Evolutionary conservation across 2,329 filamentous ascomycete species (phyloP), one percentile per base, ranked within the genome.

Genomic region (Xylaria sp.): DNA sequence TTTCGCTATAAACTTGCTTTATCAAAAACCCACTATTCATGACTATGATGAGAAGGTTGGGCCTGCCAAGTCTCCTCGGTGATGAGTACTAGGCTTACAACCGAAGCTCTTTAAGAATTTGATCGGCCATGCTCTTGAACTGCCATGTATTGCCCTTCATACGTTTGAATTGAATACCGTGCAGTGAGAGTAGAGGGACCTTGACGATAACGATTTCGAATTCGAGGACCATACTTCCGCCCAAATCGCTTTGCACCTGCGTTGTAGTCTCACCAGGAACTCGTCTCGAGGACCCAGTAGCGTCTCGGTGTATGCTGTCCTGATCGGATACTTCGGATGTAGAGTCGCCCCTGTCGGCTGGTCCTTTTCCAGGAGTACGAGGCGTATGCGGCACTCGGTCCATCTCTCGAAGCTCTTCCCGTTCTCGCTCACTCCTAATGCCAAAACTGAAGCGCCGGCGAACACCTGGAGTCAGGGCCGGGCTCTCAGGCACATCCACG

Each of bases 161-260:
- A 78, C 96, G 94, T 86, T 99, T 99, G 84, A 99, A 99, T 80
- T 98, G 96, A 70, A 99, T 94, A 58, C 96, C 96, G 77, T 99
- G 95, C 66, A 99, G 83, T 49, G 92, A 94, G 69, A 99, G 89
- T 60, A 99, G 84, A 13, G 96, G 96, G 31, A 99, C 94, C 82
- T 99, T 99, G 79, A 99, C 96, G 74, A 99, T 96, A 74, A 97
- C 90, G 71, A 98, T 97, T 79, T 99, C 96, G 77, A 98, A 99
- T 72, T 93, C 90, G 61, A 98, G 84, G 46, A 93, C 86, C 87
- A 97, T 90, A 80, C 89, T 95, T 66, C 89, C 91, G 3, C 94
- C 94, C 33, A 97, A 87, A 75, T 97, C 95, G 73, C 89, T 95
- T 79, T 97, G 93, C 28, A 97, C 94, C 68, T 96, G 93, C 3